These are phyloP conservation scores for Pichia inconspicua DNA, from an alignment of 1,139 yeast genomes.

Conservation along the genomic window DNA sequence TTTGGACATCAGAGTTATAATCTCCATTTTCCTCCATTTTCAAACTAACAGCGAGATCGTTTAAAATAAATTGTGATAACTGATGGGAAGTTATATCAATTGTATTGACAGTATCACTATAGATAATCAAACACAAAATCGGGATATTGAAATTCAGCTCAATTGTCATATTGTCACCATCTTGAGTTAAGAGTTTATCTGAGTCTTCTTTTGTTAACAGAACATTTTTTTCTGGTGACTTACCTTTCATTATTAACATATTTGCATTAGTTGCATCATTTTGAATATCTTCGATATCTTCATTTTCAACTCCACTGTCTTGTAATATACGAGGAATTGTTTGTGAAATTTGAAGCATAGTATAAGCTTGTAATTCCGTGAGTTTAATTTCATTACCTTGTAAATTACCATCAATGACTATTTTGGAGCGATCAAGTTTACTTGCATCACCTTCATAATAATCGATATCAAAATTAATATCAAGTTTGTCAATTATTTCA, in stretches of 20 bases:
- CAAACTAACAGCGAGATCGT: slow-evolving; percentile 47
- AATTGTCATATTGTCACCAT: background rate
- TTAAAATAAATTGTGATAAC: slow-evolving; percentile 59
- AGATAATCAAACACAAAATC: slow-evolving; percentile 55
- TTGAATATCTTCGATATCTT: slow-evolving; percentile 44
- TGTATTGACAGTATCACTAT: slow-evolving; percentile 44
- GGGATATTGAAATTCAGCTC: slow-evolving; percentile 44
- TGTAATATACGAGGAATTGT: slow-evolving; percentile 53
- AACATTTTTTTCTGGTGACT: slow-evolving; percentile 26
- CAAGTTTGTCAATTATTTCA: slow-evolving; percentile 64
- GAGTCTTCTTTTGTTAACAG: slow-evolving; percentile 17
- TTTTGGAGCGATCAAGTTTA: slow-evolving; percentile 38
- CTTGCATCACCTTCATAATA: slow-evolving; percentile 33
- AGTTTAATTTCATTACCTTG: slow-evolving; percentile 60
- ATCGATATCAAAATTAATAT: slow-evolving; percentile 54
- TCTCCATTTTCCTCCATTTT: slow-evolving; percentile 48
- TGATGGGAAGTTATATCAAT: slow-evolving; percentile 35
- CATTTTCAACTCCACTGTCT: slow-evolving; percentile 31
- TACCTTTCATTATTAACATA: slow-evolving; percentile 21
- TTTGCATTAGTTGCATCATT: slow-evolving; percentile 57
- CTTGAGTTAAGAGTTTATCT: background rate
- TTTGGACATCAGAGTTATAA: slow-evolving; percentile 51
- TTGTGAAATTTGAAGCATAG: slow-evolving; percentile 47
- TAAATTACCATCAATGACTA: slow-evolving; percentile 50
- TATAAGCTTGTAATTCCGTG: slow-evolving; percentile 71